Evolutionary conservation across 108 stramenopile species (phyloP).

Genomic region (Nitzschia sp.): DNA sequence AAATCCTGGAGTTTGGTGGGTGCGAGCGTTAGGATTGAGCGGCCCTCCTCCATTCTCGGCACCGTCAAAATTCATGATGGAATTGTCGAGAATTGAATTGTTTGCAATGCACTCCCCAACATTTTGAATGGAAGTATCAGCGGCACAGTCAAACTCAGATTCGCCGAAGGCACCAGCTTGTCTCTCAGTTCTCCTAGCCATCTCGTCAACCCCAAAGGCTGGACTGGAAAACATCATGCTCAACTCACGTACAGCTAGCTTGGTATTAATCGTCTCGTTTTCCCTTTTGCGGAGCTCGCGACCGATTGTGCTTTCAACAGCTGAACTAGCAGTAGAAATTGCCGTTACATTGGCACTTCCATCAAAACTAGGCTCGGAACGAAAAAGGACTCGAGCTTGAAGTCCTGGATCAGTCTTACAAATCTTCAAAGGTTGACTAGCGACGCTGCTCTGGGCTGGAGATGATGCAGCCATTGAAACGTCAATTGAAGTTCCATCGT

Average conservation of each 20-base stretch:
- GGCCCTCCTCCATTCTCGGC: conserved; percentile 31
- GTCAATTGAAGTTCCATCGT: conserved; percentile 34
- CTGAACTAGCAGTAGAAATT: conserved; percentile 66
- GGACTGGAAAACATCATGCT: conserved; percentile 91
- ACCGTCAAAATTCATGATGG: conserved; percentile 13
- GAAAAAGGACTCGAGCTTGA: conserved; percentile 18
- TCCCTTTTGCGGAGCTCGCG: conserved; percentile 44
- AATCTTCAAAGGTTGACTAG: conserved; percentile 14
- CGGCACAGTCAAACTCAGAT: neutral
- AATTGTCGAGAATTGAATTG: conserved; percentile 22
- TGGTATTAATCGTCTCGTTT: conserved; percentile 84
- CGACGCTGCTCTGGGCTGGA: conserved; percentile 26
- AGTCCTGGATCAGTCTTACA: neutral
- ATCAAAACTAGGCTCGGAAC: conserved; percentile 21
- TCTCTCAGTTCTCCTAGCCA: conserved; percentile 18
- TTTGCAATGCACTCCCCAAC: conserved; percentile 14
- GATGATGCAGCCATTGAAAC: conserved; percentile 28
- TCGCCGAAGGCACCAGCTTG: conserved; percentile 7
- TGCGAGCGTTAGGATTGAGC: conserved; percentile 21
- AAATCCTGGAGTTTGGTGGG: conserved; percentile 17
- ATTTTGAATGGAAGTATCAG: conserved; percentile 22
- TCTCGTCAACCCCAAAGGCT: conserved; percentile 34
- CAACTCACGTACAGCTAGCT: conserved; percentile 73
- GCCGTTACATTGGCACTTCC: conserved; percentile 41
- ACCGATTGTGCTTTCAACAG: conserved; percentile 52